Percentiles rank a stretch among this genome's conserved stretches.
Conservation (phyloP, 139 green algal species). For the Asterochloris sp. region DNA sequence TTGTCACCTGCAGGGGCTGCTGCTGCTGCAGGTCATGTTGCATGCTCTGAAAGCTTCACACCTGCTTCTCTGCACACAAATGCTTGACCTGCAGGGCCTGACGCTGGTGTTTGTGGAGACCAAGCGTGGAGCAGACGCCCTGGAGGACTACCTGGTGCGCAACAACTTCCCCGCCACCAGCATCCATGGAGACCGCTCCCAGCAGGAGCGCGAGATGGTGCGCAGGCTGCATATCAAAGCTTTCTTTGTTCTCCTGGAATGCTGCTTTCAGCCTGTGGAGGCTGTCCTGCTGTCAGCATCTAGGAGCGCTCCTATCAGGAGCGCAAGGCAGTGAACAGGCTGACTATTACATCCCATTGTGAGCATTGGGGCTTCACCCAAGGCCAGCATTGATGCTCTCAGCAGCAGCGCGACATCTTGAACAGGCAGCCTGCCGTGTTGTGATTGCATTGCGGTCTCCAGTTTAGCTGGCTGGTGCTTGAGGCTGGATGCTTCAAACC, state of each 20-base stretch:
- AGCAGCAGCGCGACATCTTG: no score
- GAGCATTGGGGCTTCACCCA: no score
- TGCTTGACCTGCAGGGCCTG: constrained; percentile 57
- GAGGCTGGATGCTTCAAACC: no score
- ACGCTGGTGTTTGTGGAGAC: constrained; percentile 98
- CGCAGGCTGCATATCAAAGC: background rate
- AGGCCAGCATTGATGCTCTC: no score
- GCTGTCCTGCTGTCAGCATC: no score
- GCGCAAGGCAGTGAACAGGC: no score
- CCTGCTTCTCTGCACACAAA: background rate
- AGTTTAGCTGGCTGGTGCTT: no score
- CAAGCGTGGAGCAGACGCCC: constrained; percentile 91
- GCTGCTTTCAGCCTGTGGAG: background rate
- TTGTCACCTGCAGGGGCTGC: background rate
- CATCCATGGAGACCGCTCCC: constrained; percentile 94
- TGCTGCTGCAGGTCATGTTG: background rate
- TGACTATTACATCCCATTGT: no score
- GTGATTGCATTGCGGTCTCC: no score
- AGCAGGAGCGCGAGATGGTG: constrained; percentile 80
- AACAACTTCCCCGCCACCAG: constrained; percentile 86
- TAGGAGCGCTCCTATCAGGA: no score
- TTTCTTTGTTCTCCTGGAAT: background rate
- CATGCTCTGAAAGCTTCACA: no score
- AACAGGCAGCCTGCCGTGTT: no score
- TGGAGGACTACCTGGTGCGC: constrained; percentile 89